A percentile compares a stretch with the other conserved stretches of the same genome.
phyloP scores from a whole-genome alignment of 1,139 yeast genomes.

The Blastobotrys ciferrii region DNA sequence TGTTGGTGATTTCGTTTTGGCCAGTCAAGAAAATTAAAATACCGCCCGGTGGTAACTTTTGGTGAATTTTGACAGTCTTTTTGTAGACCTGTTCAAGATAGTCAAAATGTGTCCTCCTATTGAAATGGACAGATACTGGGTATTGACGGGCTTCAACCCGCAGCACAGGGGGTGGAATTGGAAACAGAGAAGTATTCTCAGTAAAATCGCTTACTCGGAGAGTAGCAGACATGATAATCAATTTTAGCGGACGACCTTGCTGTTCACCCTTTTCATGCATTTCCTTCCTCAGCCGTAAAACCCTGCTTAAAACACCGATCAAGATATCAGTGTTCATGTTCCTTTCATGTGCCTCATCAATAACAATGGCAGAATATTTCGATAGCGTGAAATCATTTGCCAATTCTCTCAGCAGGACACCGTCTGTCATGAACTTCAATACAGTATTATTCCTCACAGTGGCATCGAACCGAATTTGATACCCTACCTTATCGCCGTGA shows the following conservation, averaged over 20 bases:
- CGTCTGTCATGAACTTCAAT: slow-evolving; percentile 97
- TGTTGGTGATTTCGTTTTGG: slow-evolving; percentile 79
- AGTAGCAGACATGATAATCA: slow-evolving; percentile 88
- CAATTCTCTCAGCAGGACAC: slow-evolving; percentile 90
- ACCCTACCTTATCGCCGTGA: slow-evolving; percentile 73
- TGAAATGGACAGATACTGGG: slow-evolving; percentile 92
- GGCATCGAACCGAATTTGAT: slow-evolving; percentile 89
- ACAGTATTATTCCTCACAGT: slow-evolving; percentile 68
- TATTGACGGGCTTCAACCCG: slow-evolving; percentile 93
- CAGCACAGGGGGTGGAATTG: slow-evolving; percentile 81
- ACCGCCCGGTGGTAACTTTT: slow-evolving; percentile 87
- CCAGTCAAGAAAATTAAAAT: slow-evolving; percentile 91
- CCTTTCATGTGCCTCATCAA: slow-evolving; percentile 98
- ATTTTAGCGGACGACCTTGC: slow-evolving; percentile 43
- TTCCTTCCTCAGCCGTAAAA: slow-evolving; percentile 68
- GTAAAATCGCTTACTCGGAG: slow-evolving; percentile 89
- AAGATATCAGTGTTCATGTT: slow-evolving; percentile 93
- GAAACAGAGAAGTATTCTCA: slow-evolving; percentile 69
- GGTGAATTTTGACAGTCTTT: slow-evolving; percentile 85
- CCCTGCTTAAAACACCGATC: slow-evolving; percentile 90
- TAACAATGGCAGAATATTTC: slow-evolving; percentile 80
- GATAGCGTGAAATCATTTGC: slow-evolving; percentile 77
- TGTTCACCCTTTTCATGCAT: slow-evolving; percentile 34
- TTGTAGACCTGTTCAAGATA: slow-evolving; percentile 85
- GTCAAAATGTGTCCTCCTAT: slow-evolving; percentile 69